Evolutionary conservation across 495 filamentous ascomycete species (phyloP).

Genomic region (Astrothelium subdiscretum): DNA sequence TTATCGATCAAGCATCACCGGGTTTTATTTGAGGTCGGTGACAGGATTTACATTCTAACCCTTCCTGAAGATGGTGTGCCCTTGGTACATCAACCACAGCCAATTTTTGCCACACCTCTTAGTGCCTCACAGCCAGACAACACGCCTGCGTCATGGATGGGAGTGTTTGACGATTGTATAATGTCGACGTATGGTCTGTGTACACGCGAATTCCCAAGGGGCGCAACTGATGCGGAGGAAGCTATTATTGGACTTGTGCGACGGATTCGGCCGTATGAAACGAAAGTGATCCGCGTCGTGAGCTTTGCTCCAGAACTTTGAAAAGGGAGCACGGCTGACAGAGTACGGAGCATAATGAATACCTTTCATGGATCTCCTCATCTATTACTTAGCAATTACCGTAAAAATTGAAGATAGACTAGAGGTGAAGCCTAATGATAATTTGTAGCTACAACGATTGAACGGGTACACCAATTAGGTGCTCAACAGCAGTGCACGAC

Average conservation of each 20-base stretch:
- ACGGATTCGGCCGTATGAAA: conserved; percentile 3
- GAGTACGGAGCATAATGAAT: no score
- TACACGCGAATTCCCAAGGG: not conserved
- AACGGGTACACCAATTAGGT: no score
- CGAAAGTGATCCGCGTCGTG: conserved; percentile 10
- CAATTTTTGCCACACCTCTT: not conserved
- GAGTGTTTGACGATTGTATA: conserved; percentile 16
- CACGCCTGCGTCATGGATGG: conserved; percentile 13
- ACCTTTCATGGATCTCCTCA: no score
- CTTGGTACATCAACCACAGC: not conserved
- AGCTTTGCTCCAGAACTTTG: conserved; percentile 10
- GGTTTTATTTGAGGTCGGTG: conserved; percentile 9
- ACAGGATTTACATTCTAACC: conserved; percentile 12
- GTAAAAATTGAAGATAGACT: no score
- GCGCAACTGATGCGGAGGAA: not conserved
- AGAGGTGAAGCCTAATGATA: no score
- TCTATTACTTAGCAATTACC: no score
- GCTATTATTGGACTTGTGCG: not conserved
- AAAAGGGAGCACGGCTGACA: no score
- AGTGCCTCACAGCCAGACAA: conserved; percentile 2
- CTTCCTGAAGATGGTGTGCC: conserved; percentile 9
- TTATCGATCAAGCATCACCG: conserved; percentile 10
- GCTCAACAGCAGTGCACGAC: no score
- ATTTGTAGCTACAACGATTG: no score
- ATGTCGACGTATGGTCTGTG: conserved; percentile 10